These are phyloP conservation scores for Kingdonia uniflora DNA, from an alignment of 164 flowering plant genomes.

Conservation along the genomic window DNA sequence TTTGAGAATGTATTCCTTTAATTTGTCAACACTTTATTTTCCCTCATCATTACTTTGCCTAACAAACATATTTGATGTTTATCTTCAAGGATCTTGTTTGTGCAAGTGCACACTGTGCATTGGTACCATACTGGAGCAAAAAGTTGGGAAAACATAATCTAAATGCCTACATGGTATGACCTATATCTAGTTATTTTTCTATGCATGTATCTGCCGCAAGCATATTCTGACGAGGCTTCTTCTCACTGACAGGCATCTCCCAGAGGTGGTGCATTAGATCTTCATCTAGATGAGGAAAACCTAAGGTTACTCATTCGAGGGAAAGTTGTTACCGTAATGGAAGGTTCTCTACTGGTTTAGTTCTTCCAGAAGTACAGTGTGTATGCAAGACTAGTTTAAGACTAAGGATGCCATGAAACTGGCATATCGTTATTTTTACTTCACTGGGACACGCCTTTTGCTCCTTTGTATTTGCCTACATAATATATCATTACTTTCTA, in stretches of 20 bases:
- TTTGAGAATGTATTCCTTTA: too few relatives aligned
- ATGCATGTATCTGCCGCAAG: neutral
- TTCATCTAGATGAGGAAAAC: slow-evolving; percentile 48
- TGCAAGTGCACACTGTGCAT: slow-evolving; percentile 80
- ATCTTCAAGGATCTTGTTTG: slow-evolving; percentile 66
- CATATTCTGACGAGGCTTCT: neutral
- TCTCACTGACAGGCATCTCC: slow-evolving; percentile 52
- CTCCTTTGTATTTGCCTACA: too few relatives aligned
- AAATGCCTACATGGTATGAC: slow-evolving; percentile 42
- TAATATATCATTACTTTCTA: too few relatives aligned
- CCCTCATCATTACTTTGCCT: too few relatives aligned
- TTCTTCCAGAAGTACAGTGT: neutral
- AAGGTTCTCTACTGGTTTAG: slow-evolving; percentile 51
- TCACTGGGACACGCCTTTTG: too few relatives aligned
- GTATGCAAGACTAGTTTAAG: too few relatives aligned
- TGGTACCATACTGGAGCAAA: slow-evolving; percentile 63
- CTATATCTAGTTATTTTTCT: slow-evolving; percentile 7
- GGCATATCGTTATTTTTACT: too few relatives aligned
- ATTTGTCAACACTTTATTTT: too few relatives aligned
- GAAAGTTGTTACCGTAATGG: slow-evolving; percentile 61
- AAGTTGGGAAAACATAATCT: slow-evolving; percentile 60
- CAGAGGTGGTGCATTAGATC: slow-evolving; percentile 51
- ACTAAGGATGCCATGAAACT: too few relatives aligned
- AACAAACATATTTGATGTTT: neutral
- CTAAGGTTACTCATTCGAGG: slow-evolving; percentile 59